phyloP scores from a whole-genome alignment of 2,329 filamentous ascomycete genomes.

The Pyrenophora tritici-repentis region DNA sequence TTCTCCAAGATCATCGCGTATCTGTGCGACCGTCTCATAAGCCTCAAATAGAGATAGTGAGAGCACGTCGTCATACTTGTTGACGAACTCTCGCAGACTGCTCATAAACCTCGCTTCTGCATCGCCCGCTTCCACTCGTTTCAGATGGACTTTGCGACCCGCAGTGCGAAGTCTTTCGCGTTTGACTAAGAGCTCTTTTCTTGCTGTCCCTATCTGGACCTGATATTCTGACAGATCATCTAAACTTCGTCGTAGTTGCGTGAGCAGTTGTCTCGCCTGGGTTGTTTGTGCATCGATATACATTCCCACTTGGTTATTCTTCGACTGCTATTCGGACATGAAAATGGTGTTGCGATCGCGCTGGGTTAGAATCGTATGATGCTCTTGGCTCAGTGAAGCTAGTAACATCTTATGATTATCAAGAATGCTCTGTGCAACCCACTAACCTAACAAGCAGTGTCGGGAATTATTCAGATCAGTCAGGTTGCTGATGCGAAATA shows the following conservation, averaged over 20 bases:
- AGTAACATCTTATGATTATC: too few relatives aligned
- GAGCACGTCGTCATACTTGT: not conserved
- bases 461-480: too few relatives aligned
- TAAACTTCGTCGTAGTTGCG: not conserved
- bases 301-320: not conserved
- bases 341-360: too few relatives aligned
- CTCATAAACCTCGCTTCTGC: constrained; percentile 4
- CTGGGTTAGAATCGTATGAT: too few relatives aligned
- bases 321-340: not conserved
- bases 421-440: too few relatives aligned
- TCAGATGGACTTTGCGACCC: not conserved
- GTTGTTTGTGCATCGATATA: not conserved
- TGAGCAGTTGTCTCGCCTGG: not conserved
- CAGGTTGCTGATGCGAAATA: too few relatives aligned
- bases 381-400: too few relatives aligned
- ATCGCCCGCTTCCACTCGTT: not conserved
- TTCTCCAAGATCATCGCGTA: constrained; percentile 19
- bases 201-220: constrained; percentile 1
- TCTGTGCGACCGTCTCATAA: constrained; percentile 7
- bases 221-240: constrained; percentile 5
- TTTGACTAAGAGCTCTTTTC: constrained; percentile 8
- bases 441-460: too few relatives aligned
- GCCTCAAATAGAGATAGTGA: not conserved
- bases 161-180: not conserved
- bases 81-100: not conserved